Percentiles rank a stretch among this genome's conserved stretches.
Conservation (phyloP, 352 stramenopile genomes). For the Phytophthora podocarpi region DNA sequence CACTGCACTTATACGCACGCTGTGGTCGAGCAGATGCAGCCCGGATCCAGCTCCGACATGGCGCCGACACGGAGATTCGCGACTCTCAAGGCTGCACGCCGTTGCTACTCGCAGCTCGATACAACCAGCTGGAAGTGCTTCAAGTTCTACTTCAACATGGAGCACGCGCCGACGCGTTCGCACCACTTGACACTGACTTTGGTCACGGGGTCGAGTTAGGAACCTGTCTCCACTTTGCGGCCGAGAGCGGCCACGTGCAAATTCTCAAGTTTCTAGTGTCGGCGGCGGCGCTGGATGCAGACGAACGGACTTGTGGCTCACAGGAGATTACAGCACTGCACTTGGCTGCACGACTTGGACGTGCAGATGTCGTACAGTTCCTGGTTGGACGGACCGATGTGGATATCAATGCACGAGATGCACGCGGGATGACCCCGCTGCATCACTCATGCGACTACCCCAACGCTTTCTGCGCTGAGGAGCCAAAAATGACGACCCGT, state of each 20-base stretch:
- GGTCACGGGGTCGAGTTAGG: constrained; percentile 15
- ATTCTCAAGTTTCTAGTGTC: constrained; percentile 37
- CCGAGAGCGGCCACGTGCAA: constrained; percentile 22
- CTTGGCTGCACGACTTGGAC: constrained; percentile 36
- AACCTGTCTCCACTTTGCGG: constrained; percentile 28
- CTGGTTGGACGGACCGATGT: constrained; percentile 31
- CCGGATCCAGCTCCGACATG: constrained; percentile 33
- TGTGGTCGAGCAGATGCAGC: constrained; percentile 34
- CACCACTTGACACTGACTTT: constrained; percentile 12
- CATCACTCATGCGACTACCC: constrained; percentile 43
- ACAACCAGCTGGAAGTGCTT: constrained; percentile 40
- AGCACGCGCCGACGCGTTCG: constrained; percentile 23
- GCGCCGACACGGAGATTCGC: constrained; percentile 34
- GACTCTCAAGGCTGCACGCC: constrained; percentile 38
- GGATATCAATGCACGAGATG: constrained; percentile 29
- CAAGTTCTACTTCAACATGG: constrained; percentile 42
- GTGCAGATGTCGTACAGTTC: constrained; percentile 33
- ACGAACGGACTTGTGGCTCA: constrained; percentile 12
- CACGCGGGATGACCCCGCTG: constrained; percentile 44
- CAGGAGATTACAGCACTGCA: constrained; percentile 37
- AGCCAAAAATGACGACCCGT: no score
- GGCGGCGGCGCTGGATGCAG: constrained; percentile 28
- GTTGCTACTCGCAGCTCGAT: constrained; percentile 34
- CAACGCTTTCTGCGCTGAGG: background rate
- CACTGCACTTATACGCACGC: constrained; percentile 44